Conservation (phyloP, 2,329 filamentous ascomycete genomes). For the Aspergillus floridensis region DNA sequence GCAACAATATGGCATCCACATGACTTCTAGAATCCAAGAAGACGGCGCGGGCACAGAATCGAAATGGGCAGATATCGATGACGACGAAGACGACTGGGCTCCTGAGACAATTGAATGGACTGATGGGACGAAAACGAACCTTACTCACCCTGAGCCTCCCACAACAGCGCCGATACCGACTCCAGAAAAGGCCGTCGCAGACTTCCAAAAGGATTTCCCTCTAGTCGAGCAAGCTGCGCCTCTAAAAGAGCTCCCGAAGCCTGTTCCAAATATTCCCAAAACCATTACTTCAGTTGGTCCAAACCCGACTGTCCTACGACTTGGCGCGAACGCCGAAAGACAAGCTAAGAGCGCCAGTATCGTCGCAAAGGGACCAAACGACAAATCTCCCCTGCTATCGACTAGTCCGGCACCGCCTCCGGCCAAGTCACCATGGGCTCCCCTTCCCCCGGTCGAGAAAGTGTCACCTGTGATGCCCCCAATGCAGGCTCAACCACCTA, state of each 20-base stretch:
- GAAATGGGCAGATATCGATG: constrained; percentile 69
- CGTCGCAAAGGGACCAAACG: constrained; percentile 50
- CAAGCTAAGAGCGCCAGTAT: constrained; percentile 45
- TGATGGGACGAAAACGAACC: constrained; percentile 64
- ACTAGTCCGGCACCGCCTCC: constrained; percentile 57
- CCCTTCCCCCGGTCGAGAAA: constrained; percentile 80
- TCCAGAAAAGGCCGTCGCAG: constrained; percentile 21
- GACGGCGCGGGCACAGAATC: constrained; percentile 61
- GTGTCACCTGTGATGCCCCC: constrained; percentile 65
- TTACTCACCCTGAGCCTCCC: constrained; percentile 46
- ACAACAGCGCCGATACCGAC: constrained; percentile 17
- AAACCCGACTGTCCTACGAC: constrained; percentile 49
- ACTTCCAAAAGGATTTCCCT: constrained; percentile 23
- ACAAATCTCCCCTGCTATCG: constrained; percentile 52
- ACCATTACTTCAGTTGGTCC: constrained; percentile 47
- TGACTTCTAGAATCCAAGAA: constrained; percentile 63
- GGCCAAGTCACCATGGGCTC: constrained; percentile 87
- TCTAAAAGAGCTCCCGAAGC: constrained; percentile 27
- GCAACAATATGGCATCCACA: constrained; percentile 66
- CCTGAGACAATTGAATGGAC: constrained; percentile 68
- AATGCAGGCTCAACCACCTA: constrained; percentile 39
- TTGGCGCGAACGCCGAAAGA: constrained; percentile 47
- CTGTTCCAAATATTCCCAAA: constrained; percentile 33
- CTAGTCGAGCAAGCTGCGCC: constrained; percentile 23
- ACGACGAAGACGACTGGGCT: constrained; percentile 67